Evolutionary conservation across 2,329 filamentous ascomycete species (phyloP).

Genomic region (Stemphylium vesicarium): DNA sequence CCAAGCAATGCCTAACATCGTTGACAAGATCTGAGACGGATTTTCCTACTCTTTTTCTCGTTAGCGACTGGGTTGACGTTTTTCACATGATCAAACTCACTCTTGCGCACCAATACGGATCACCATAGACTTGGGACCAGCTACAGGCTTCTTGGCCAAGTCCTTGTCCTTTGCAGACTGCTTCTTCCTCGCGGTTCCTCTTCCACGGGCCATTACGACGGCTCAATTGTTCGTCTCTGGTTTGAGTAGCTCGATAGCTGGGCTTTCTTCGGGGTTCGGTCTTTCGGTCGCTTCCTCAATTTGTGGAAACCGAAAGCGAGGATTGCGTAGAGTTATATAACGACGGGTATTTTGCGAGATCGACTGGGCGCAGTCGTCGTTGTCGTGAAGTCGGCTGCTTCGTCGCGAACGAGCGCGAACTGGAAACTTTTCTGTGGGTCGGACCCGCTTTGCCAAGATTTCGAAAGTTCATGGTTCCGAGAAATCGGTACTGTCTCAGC

Average conservation of each 20-base stretch:
- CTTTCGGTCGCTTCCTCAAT: too few relatives aligned
- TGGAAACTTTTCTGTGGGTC: conserved; percentile 19
- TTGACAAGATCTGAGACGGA: conserved; percentile 90
- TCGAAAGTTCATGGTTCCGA: conserved; percentile 5
- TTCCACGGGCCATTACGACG: conserved; percentile 39
- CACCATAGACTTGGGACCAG: conserved; percentile 93
- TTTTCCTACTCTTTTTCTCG: conserved; percentile 67
- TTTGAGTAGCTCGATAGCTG: background rate
- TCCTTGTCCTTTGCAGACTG: conserved; percentile 45
- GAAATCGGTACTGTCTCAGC: background rate
- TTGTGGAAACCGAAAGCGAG: background rate
- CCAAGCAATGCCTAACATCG: conserved; percentile 93
- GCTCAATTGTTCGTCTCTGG: conserved; percentile 8
- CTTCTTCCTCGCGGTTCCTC: conserved; percentile 39
- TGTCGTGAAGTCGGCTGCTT: conserved; percentile 4
- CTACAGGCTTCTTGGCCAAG: conserved; percentile 63
- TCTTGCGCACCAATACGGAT: conserved; percentile 95
- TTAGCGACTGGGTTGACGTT: background rate
- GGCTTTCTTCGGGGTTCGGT: background rate
- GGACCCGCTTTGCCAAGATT: conserved; percentile 18
- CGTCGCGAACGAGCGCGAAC: conserved; percentile 13
- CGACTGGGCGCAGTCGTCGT: conserved; percentile 1
- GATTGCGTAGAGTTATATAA: background rate
- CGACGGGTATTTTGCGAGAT: background rate
- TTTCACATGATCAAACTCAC: conserved; percentile 4